phyloP scores from a whole-genome alignment of 2,329 filamentous ascomycete species.

The Lizonia empirigonia region DNA sequence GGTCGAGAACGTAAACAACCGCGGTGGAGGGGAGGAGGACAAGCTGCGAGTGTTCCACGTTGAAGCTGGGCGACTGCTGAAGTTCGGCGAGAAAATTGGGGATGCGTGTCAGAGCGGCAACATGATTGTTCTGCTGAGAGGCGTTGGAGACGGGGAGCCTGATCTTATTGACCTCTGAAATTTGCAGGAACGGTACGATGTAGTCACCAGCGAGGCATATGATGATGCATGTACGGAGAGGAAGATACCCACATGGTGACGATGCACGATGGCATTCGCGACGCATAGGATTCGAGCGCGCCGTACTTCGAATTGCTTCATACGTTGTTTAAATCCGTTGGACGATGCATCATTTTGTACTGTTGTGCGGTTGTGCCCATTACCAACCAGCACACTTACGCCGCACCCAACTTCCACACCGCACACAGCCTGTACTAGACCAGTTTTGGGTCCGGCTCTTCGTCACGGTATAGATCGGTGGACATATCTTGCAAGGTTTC shows the following conservation, averaged over 20 bases:
- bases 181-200: neutral
- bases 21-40: slow-evolving; percentile 74
- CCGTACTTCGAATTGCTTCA: neutral
- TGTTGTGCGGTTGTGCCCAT: too few relatives aligned
- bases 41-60: slow-evolving; percentile 90
- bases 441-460: too few relatives aligned
- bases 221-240: neutral
- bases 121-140: slow-evolving; percentile 85
- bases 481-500: too few relatives aligned
- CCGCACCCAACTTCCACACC: neutral
- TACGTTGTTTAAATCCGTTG: too few relatives aligned
- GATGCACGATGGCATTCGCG: neutral
- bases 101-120: slow-evolving; percentile 77
- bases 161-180: slow-evolving; percentile 66
- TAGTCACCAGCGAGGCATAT: neutral
- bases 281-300: neutral
- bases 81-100: slow-evolving; percentile 87
- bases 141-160: slow-evolving; percentile 77
- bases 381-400: neutral
- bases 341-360: too few relatives aligned
- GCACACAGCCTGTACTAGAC: neutral
- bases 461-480: too few relatives aligned
- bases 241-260: slow-evolving; percentile 22
- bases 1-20: slow-evolving; percentile 83
- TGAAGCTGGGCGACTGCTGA: slow-evolving; percentile 82